Conservation (phyloP, 1,284 basidiomycete species). For the Porogramme epimiltina region DNA sequence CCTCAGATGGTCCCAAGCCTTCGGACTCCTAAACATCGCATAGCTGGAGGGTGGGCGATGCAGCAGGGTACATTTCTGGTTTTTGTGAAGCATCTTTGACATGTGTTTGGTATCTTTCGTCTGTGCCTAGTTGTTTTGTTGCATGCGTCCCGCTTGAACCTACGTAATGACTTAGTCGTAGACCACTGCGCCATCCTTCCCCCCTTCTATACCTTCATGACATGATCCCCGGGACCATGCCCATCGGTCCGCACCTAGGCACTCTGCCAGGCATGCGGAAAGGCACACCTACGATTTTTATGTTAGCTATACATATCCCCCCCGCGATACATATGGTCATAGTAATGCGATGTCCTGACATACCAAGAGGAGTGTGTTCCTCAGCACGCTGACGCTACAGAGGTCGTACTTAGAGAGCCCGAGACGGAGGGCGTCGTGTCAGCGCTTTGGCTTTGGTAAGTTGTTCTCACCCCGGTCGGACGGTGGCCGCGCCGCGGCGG, state of each 20-base stretch:
- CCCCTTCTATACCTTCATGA: constrained; percentile 1
- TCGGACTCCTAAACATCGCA: constrained; percentile 25
- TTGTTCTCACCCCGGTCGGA: no score
- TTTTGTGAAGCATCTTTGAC: neutral
- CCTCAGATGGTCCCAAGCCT: constrained; percentile 21
- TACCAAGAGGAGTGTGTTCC: no score
- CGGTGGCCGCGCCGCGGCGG: no score
- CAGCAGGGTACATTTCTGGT: neutral
- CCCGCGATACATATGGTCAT: constrained; percentile 20
- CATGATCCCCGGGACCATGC: neutral
- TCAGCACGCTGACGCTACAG: no score
- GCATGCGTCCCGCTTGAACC: constrained; percentile 8
- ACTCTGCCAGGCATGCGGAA: neutral
- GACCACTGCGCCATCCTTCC: constrained; percentile 1
- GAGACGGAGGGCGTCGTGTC: no score
- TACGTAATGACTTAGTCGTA: constrained; percentile 13
- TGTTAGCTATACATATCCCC: constrained; percentile 1
- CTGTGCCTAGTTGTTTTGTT: constrained; percentile 2
- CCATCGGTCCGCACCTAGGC: neutral
- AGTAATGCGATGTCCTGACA: no score
- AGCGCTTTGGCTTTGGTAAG: no score
- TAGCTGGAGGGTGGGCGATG: neutral
- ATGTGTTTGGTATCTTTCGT: constrained; percentile 5
- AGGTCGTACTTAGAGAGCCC: no score
- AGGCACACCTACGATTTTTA: constrained; percentile 4